Evolutionary conservation across 306 rosid species (phyloP).

Genomic region (Arachis stenosperma): DNA sequence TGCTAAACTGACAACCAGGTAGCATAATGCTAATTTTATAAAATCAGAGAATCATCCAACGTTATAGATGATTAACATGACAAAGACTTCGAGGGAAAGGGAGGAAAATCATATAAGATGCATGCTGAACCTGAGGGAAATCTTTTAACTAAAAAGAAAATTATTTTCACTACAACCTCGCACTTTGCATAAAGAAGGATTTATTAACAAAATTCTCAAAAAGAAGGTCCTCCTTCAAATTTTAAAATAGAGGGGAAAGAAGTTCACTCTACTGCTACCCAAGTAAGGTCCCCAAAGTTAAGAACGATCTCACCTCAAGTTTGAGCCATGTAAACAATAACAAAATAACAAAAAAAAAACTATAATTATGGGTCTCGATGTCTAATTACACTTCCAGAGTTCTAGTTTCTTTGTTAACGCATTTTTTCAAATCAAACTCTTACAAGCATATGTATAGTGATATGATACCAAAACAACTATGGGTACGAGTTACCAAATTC

Average conservation of each 20-base stretch:
- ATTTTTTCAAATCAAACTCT: too few relatives aligned
- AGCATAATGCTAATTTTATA: background rate
- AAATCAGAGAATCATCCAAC: background rate
- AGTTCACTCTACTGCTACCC: background rate
- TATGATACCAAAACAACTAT: too few relatives aligned
- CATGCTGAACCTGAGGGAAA: background rate
- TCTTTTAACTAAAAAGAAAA: background rate
- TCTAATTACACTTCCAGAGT: too few relatives aligned
- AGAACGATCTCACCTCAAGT: background rate
- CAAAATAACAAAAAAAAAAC: too few relatives aligned
- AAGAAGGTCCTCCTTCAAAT: background rate
- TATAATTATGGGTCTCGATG: too few relatives aligned
- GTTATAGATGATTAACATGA: background rate
- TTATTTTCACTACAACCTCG: background rate
- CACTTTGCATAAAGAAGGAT: background rate
- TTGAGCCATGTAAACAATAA: too few relatives aligned
- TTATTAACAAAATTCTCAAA: background rate
- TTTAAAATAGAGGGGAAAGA: constrained; percentile 3
- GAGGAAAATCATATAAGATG: constrained; percentile 8
- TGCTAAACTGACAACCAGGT: background rate
- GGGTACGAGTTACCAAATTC: too few relatives aligned
- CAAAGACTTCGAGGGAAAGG: background rate
- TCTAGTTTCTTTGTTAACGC: too few relatives aligned
- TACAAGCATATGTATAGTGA: too few relatives aligned
- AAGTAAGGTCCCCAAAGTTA: background rate